Percentiles rank a stretch among this genome's conserved stretches.
phyloP scores from a whole-genome alignment of 768 basidiomycete genomes.

The Rhodosporidiobolus odoratus region DNA sequence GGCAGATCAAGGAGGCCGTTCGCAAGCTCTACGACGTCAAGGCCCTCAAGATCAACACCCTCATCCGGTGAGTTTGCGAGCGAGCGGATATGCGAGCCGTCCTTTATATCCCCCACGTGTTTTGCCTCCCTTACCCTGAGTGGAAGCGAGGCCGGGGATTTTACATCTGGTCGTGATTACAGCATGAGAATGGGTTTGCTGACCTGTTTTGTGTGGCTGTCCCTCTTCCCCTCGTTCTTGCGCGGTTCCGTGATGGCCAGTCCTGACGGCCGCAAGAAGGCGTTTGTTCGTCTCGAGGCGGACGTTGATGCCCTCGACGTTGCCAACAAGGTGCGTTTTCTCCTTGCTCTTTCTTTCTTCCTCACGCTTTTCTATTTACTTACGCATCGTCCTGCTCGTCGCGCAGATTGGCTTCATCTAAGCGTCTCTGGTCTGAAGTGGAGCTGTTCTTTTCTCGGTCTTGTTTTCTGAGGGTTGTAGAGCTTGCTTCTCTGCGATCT shows the following conservation, averaged over 20 bases:
- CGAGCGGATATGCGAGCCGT: constrained; percentile 40
- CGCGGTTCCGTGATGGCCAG: constrained; percentile 52
- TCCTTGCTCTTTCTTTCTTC: constrained; percentile 15
- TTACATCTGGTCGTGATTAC: no score
- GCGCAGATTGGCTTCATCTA: constrained; percentile 69
- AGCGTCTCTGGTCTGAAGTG: constrained; percentile 43
- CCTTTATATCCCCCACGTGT: neutral
- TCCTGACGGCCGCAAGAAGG: constrained; percentile 99
- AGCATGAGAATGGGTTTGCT: no score
- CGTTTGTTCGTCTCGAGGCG: constrained; percentile 72
- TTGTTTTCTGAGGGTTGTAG: neutral
- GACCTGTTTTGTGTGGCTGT: neutral
- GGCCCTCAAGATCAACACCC: constrained; percentile 92
- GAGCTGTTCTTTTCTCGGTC: neutral
- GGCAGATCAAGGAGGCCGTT: constrained; percentile 98
- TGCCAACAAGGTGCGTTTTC: constrained; percentile 36
- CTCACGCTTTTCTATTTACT: neutral
- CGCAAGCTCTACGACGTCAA: constrained; percentile 98
- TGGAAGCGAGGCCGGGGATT: neutral
- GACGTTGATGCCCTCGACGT: constrained; percentile 37
- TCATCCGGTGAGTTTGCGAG: constrained; percentile 66
- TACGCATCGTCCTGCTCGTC: no score
- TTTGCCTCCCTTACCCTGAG: no score
- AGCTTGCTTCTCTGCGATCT: no score
- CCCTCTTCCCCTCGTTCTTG: neutral